Evolutionary conservation across 192 early-diverging fungal genomes (phyloP).

Genomic region (Umbelopsis sp.): DNA sequence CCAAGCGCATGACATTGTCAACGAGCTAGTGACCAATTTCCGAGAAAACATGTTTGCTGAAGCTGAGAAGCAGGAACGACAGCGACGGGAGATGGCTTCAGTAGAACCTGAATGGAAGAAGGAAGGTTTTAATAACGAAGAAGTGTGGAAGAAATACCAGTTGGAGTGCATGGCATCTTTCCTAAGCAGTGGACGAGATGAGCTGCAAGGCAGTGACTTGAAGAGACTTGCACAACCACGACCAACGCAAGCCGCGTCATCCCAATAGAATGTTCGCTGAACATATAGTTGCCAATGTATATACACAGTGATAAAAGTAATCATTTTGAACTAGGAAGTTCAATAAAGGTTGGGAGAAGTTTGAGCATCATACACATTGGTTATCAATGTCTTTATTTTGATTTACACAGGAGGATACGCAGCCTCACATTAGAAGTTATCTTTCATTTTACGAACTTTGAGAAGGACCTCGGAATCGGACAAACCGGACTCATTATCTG

Average conservation of each 20-base stretch:
- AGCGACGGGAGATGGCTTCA: conserved; percentile 1
- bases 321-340: too few species aligned
- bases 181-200: conserved; percentile 39
- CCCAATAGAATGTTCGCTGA: background rate
- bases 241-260: background rate
- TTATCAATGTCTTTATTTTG: background rate
- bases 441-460: conserved; percentile 39
- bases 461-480: conserved; percentile 30
- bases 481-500: background rate
- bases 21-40: conserved; percentile 25
- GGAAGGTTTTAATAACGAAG: conserved; percentile 35
- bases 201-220: conserved; percentile 36
- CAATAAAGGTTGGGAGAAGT: too few species aligned
- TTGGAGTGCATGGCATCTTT: conserved; percentile 45
- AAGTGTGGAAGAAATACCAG: conserved; percentile 36
- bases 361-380: background rate
- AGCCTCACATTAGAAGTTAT: conserved; percentile 28
- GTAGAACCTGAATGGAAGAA: conserved; percentile 33
- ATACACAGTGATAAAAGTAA: background rate
- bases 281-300: background rate
- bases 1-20: conserved; percentile 17
- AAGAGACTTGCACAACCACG: conserved; percentile 27
- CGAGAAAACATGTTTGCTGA: conserved; percentile 18
- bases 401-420: background rate
- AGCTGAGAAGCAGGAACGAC: conserved; percentile 24